Percentiles rank a stretch among this genome's conserved stretches.
Conservation (phyloP, 2,329 filamentous ascomycete species). For the Exophiala sp. region DNA sequence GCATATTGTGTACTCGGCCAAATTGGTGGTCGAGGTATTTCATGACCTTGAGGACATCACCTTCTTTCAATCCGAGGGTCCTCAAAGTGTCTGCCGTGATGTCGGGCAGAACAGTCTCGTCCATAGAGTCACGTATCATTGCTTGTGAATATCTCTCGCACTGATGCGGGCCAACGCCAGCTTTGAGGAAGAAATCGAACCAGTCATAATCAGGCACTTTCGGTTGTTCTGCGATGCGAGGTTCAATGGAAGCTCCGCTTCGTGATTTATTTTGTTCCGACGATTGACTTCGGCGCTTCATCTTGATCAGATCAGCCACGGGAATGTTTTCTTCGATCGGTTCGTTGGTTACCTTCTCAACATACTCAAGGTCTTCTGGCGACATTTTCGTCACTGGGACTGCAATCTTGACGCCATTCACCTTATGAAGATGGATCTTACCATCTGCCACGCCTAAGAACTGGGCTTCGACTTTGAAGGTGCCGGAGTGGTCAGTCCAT, state of each 20-base stretch:
- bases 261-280: conserved; percentile 39
- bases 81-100: conserved; percentile 77
- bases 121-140: conserved; percentile 89
- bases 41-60: conserved; percentile 94
- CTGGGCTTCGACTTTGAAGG: conserved; percentile 95
- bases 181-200: conserved; percentile 96
- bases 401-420: conserved; percentile 97
- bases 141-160: conserved; percentile 91
- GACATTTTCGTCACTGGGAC: conserved; percentile 96
- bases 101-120: conserved; percentile 84
- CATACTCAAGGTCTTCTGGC: conserved; percentile 86
- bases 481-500: conserved; percentile 92
- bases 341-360: conserved; percentile 78
- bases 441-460: conserved; percentile 91
- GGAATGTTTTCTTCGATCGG: conserved; percentile 91
- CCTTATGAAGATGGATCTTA: conserved; percentile 95
- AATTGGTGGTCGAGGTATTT: conserved; percentile 78
- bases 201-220: conserved; percentile 73
- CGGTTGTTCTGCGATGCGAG: conserved; percentile 22
- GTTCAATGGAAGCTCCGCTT: conserved; percentile 34
- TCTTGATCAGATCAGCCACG: conserved; percentile 66
- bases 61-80: conserved; percentile 87
- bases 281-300: conserved; percentile 39
- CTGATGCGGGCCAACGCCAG: conserved; percentile 83
- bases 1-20: conserved; percentile 53